These are phyloP conservation scores for Globisporangium cederbergense DNA, from an alignment of 352 stramenopile genomes.

Conservation along the genomic window DNA sequence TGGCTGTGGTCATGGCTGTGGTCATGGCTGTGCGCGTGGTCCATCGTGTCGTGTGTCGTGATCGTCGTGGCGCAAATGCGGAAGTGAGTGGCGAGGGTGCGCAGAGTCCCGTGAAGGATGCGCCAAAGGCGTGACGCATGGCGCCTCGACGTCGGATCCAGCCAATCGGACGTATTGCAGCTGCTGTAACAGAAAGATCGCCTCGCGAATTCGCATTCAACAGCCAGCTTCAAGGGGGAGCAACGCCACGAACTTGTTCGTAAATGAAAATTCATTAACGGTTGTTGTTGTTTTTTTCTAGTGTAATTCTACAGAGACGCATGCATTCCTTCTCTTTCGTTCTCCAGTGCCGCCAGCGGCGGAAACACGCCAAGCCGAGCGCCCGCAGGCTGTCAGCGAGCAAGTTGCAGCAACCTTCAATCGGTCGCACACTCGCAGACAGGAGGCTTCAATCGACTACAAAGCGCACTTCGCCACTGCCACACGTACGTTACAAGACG, in stretches of 20 bases:
- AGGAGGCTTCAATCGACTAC: neutral
- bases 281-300: slow-evolving; percentile 16
- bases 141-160: too few relatives aligned
- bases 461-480: neutral
- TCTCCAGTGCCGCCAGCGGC: neutral
- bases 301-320: slow-evolving; percentile 35
- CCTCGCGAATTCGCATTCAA: neutral
- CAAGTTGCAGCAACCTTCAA: slow-evolving; percentile 15
- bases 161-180: too few relatives aligned
- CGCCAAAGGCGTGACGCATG: too few relatives aligned
- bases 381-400: slow-evolving; percentile 5
- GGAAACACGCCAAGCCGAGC: neutral
- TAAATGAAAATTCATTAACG: slow-evolving; percentile 16
- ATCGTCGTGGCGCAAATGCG: neutral
- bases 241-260: neutral
- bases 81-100: neutral
- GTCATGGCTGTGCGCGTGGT: slow-evolving; percentile 20
- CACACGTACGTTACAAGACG: neutral
- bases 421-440: slow-evolving; percentile 6
- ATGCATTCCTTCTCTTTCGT: slow-evolving; percentile 7
- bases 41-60: slow-evolving; percentile 5
- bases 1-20: slow-evolving; percentile 25
- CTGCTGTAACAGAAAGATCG: neutral
- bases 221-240: neutral
- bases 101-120: neutral